Evolutionary conservation across 1,284 basidiomycete species (phyloP).

Genomic region (Irpex lacteus): DNA sequence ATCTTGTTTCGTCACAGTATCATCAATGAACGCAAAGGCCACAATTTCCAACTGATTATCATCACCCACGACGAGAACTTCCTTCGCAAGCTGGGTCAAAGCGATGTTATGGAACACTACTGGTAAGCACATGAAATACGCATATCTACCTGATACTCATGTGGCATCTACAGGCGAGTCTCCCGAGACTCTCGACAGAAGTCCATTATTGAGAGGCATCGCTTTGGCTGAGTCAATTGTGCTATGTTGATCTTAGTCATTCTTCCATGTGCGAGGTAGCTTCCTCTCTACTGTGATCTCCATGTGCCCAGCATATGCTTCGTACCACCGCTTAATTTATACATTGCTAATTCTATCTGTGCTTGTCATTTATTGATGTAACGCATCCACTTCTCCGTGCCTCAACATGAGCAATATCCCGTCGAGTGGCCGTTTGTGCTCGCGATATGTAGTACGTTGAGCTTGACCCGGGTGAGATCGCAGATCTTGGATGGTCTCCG

Average conservation of each 20-base stretch:
- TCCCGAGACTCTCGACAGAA: slow-evolving; percentile 65
- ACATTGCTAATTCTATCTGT: background rate
- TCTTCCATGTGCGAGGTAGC: background rate
- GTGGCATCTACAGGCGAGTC: slow-evolving; percentile 45
- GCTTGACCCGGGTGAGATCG: background rate
- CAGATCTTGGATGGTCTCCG: background rate
- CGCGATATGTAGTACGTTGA: background rate
- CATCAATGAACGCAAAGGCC: slow-evolving; percentile 86
- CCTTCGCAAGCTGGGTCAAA: slow-evolving; percentile 78
- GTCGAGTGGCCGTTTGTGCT: background rate
- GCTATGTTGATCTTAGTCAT: background rate
- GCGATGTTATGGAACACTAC: slow-evolving; percentile 89
- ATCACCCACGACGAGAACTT: slow-evolving; percentile 97
- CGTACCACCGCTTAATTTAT: background rate
- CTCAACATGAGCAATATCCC: background rate
- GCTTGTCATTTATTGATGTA: background rate
- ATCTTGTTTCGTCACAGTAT: slow-evolving; percentile 52
- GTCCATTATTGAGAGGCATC: slow-evolving; percentile 67
- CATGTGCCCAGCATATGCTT: background rate
- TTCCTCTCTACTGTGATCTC: background rate
- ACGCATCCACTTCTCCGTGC: too few species aligned
- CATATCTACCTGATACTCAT: slow-evolving; percentile 7
- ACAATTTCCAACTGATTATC: slow-evolving; percentile 97
- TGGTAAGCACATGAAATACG: slow-evolving; percentile 55
- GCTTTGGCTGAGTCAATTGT: slow-evolving; percentile 44